Evolutionary conservation across 176 grass and related monocot species (phyloP), one percentile per base, ranked within the genome.

Genomic region (Aegilops sharonensis): DNA sequence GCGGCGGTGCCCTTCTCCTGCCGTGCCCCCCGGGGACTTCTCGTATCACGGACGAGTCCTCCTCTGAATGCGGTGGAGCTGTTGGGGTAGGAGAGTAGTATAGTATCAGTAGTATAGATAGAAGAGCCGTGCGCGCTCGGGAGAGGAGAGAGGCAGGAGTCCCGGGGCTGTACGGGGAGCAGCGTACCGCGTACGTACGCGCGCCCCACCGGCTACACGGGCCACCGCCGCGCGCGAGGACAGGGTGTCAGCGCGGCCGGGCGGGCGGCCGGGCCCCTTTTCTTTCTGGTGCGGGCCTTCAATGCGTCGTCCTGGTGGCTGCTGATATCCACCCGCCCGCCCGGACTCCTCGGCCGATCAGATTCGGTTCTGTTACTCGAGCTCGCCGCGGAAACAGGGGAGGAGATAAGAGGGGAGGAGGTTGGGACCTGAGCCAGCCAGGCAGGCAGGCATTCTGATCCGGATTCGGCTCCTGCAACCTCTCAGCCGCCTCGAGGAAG

Each of bases 171-270:
- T 74, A 79, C 72, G 75, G 85, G 20, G 39, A 57, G 9, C 79
- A 52, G 74, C 23, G 43, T 47, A 13, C 72, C 50, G 17, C 68
- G 68, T 70, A 39, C 50, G 50, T 54, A 54, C 50, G 50, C 5
- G 15, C 50, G 2, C 6, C 50, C 73, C 43, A 47, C 43, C 43
- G 43, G 43, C 43, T 3, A 11, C 42, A 68, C 80, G 76, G 48
- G 65, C 80, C 75, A 82, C n/a, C 73, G 75, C 54, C 64, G 84
- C 79, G 84, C 64, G 84, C 79, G 84, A 18, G 82, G 79, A 43
- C 75, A 79, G 89, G 80, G 74, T 83, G 84, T 52, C 68, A 35
- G 67, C 3, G 6, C 20, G 21, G 70, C 5, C 84, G 72, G 89
- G 57, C 48, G 48, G 47, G 14, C 40, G 40, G 40, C 9, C 13